Evolutionary conservation across 148 eudicot species (phyloP).

Genomic region (Vaccinium darrowii): DNA sequence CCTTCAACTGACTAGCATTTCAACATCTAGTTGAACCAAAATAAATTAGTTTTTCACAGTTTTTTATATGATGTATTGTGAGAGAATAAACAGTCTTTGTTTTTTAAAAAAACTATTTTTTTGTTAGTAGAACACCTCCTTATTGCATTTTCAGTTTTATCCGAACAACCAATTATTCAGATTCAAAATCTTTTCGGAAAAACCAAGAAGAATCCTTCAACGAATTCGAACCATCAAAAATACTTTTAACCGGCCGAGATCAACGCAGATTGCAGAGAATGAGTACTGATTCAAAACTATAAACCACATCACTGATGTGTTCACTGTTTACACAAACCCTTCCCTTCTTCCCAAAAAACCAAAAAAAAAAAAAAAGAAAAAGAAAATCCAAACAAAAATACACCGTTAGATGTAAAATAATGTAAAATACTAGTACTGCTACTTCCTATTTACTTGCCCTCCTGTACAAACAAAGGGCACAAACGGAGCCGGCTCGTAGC

Average conservation of each 20-base stretch:
- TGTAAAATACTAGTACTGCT: neutral
- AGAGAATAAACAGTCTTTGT: no score
- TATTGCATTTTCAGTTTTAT: no score
- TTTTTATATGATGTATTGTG: no score
- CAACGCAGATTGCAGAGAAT: neutral
- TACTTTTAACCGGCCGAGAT: neutral
- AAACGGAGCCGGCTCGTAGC: constrained; percentile 27
- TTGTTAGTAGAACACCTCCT: no score
- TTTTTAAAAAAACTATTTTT: no score
- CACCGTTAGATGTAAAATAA: neutral
- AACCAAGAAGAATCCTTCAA: neutral
- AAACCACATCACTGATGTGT: neutral
- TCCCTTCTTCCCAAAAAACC: neutral
- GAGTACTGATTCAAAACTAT: neutral
- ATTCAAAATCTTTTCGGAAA: neutral
- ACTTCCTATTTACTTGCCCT: neutral
- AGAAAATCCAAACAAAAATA: neutral
- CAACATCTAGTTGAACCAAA: neutral
- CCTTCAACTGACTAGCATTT: neutral
- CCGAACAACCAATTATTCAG: no score
- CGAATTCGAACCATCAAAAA: neutral
- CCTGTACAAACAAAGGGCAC: constrained; percentile 11
- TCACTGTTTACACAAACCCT: neutral
- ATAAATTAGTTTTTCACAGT: no score
- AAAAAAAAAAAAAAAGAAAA: neutral